Evolutionary conservation across 768 basidiomycete genomes (phyloP).

Genomic region (Hygrophorus russula): DNA sequence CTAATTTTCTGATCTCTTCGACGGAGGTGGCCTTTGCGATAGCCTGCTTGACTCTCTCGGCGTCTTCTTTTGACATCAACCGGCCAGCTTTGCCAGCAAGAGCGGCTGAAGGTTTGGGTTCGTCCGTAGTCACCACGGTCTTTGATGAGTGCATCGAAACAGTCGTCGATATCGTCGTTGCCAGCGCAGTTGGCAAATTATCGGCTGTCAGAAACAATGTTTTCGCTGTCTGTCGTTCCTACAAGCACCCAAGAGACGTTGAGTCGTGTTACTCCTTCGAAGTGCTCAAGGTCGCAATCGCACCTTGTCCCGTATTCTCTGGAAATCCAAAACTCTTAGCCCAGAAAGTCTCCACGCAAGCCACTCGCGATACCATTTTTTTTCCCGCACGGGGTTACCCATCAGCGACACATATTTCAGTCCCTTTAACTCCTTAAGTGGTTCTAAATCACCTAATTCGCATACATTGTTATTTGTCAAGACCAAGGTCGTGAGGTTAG

Average conservation of each 20-base stretch:
- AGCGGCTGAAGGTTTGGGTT: constrained; percentile 48
- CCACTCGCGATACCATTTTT: constrained; percentile 97
- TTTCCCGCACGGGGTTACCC: constrained; percentile 80
- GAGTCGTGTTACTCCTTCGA: constrained; percentile 10
- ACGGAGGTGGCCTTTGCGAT: constrained; percentile 86
- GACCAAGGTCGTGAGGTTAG: constrained; percentile 74
- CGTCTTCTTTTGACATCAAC: constrained; percentile 86
- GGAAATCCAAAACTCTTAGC: constrained; percentile 89
- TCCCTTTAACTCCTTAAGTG: constrained; percentile 62
- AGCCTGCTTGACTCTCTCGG: constrained; percentile 75
- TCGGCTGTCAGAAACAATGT: constrained; percentile 75
- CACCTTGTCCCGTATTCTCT: constrained; percentile 92
- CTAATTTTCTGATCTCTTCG: constrained; percentile 78
- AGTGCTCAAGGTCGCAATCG: constrained; percentile 32
- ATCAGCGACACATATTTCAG: constrained; percentile 69
- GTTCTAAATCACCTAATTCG: constrained; percentile 79
- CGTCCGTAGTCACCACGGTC: constrained; percentile 55
- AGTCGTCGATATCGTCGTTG: constrained; percentile 65
- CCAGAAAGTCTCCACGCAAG: constrained; percentile 79
- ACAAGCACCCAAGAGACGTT: constrained; percentile 9
- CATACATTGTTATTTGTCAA: constrained; percentile 74
- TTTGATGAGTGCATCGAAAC: constrained; percentile 61
- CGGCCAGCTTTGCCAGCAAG: constrained; percentile 64
- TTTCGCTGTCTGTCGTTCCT: constrained; percentile 75
- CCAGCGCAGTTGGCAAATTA: constrained; percentile 66